Conservation (phyloP, 2,329 filamentous ascomycete species). For the Penicillium sp. region DNA sequence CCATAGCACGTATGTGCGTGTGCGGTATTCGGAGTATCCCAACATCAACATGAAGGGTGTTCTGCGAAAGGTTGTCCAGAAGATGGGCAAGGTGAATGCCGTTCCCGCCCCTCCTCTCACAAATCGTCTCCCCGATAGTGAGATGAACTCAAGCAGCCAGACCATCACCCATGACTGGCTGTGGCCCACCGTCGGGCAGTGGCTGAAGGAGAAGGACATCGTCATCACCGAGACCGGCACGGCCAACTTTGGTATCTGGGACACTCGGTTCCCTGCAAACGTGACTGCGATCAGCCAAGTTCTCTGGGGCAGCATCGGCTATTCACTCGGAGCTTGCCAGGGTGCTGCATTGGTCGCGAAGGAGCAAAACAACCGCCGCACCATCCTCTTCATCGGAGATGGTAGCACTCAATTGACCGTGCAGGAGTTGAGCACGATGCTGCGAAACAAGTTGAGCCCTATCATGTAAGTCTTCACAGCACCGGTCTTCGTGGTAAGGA, state of each 20-base stretch:
- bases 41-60: conserved; percentile 76
- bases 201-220: conserved; percentile 66
- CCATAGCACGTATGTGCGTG: conserved; percentile 67
- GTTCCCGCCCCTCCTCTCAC: conserved; percentile 49
- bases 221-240: conserved; percentile 85
- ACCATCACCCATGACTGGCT: conserved; percentile 53
- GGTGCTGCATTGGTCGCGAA: conserved; percentile 70
- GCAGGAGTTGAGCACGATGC: conserved; percentile 79
- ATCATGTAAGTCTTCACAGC: conserved; percentile 58
- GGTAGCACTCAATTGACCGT: conserved; percentile 80
- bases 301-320: conserved; percentile 65
- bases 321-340: conserved; percentile 58
- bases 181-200: conserved; percentile 71
- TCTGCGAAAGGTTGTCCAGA: conserved; percentile 62
- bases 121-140: conserved; percentile 48
- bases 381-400: conserved; percentile 83
- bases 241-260: conserved; percentile 81
- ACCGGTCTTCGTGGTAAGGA: background rate
- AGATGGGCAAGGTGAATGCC: conserved; percentile 53
- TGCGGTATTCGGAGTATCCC: conserved; percentile 75
- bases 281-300: conserved; percentile 78
- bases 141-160: conserved; percentile 29
- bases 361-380: conserved; percentile 60
- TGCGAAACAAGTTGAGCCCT: conserved; percentile 65
- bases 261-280: conserved; percentile 70